Base-by-base conservation (phyloP, 2,329 filamentous ascomycete genomes). In the Thyridium curvatum region DNA sequence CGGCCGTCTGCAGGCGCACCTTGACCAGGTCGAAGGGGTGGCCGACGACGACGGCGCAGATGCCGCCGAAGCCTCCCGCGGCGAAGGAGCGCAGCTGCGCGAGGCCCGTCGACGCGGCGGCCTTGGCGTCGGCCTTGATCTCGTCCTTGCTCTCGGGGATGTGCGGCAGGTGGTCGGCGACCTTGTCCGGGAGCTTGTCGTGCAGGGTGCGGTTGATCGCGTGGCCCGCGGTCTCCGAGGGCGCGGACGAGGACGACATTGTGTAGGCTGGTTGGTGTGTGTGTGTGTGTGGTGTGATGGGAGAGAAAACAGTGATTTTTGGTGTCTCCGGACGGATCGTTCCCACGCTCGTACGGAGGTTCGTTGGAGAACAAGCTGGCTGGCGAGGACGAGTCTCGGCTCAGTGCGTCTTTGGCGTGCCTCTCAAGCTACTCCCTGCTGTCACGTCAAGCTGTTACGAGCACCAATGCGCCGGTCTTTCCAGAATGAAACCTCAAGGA, bases 21-120 rank as follows among this genome's bases (percentile, higher is more conserved):
- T 98, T 98, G 62, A 97, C 91, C 52, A 98, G 74, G 61, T 98
- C 93, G 60, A 98, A 98, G 9, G 93, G 93, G 64, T 98, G 93
- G 41, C 93, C 86, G 43, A 97, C 90, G 32, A 98, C 61, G 40
- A 98, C 93, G 41, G 93, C 91, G 68, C 87, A 97, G 35, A 98
- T 65, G 52, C 93, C 93, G 51, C 93, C 93, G 43, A 94, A 94
- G 46, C 89, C 93, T 52, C 93, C 93, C 8, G 91, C 91, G 8
- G 75, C 82, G 37, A 98, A 77, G 32, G 91, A 93, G 43, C 91
- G 84, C 46, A 94, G 62, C 60, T 79, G 75, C 15, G 73, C 59
- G 12, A 65, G 52, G 38, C 62, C 54, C 13, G 59, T 49, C 28
- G 53, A 60, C 13, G 60, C 58, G 5, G 59, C 64, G 4, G 59